Evolutionary conservation across 805 yeast species (phyloP).

Genomic region (Candida namnaoensis): DNA sequence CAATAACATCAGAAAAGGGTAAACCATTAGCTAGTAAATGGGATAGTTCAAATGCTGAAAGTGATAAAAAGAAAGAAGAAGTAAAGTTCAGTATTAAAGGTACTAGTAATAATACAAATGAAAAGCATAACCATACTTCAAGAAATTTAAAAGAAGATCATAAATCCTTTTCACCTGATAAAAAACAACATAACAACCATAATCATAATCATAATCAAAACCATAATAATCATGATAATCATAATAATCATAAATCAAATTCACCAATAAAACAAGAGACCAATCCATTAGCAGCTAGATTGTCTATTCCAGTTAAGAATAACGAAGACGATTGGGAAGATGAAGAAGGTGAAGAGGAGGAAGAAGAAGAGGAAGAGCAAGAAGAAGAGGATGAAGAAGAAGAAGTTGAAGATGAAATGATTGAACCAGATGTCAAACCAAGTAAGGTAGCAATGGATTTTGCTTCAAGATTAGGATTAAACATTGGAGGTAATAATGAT

Average conservation of each 20-base stretch:
- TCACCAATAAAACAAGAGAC: not conserved
- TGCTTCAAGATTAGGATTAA: not conserved
- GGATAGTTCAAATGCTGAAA: constrained; percentile 2
- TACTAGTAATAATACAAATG: too few relatives aligned
- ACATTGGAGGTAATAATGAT: not conserved
- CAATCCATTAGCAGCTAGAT: not conserved
- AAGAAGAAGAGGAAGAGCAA: not conserved
- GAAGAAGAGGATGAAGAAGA: constrained; percentile 4
- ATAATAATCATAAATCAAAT: not conserved
- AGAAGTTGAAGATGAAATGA: not conserved
- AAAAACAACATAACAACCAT: too few relatives aligned
- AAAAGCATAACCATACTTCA: too few relatives aligned
- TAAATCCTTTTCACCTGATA: too few relatives aligned
- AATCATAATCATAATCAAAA: too few relatives aligned
- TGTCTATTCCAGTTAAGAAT: not conserved
- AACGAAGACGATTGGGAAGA: constrained; percentile 6
- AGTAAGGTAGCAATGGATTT: constrained; percentile 13
- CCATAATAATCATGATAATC: not conserved
- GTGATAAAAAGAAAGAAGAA: not conserved
- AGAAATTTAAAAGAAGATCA: too few relatives aligned
- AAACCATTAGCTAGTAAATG: constrained; percentile 6
- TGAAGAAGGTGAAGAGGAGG: constrained; percentile 1
- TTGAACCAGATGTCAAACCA: constrained; percentile 2
- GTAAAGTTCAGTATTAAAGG: not conserved
- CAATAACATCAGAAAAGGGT: constrained; percentile 8